Evolutionary conservation across 1,139 yeast species (phyloP).

Genomic region (Nakaseomyces bracarensis): DNA sequence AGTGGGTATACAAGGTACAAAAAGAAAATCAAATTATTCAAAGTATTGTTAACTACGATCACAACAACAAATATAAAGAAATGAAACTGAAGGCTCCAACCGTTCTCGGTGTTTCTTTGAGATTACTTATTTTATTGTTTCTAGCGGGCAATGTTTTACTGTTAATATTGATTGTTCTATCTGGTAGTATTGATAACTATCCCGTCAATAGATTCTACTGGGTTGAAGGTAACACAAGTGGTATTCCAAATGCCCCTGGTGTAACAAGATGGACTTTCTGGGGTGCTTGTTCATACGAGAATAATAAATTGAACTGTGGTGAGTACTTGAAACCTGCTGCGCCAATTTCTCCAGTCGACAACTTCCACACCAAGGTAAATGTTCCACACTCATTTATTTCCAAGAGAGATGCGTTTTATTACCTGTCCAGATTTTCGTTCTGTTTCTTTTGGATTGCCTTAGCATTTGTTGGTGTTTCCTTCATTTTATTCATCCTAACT

Average conservation of each 20-base stretch:
- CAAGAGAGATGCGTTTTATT: conserved; percentile 54
- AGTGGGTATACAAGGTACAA: too few species aligned
- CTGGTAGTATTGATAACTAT: conserved; percentile 53
- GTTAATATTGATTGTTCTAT: conserved; percentile 52
- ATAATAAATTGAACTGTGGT: conserved; percentile 21
- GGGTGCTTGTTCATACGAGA: conserved; percentile 53
- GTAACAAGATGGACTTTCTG: conserved; percentile 71
- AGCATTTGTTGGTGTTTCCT: conserved; percentile 45
- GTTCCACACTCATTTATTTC: conserved; percentile 52
- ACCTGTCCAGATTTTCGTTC: conserved; percentile 63
- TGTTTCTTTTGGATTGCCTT: conserved; percentile 56
- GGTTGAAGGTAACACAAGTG: conserved; percentile 60
- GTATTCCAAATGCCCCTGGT: conserved; percentile 46
- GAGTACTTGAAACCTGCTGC: conserved; percentile 45
- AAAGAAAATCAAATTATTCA: too few species aligned
- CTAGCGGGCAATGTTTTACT: conserved; percentile 42
- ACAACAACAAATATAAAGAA: not conserved
- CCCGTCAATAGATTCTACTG: conserved; percentile 65
- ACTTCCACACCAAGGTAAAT: conserved; percentile 46
- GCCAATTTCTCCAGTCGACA: conserved; percentile 68
- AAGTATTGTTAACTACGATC: too few species aligned
- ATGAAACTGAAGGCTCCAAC: conserved; percentile 4
- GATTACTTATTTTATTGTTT: conserved; percentile 21
- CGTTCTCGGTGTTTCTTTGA: conserved; percentile 1
- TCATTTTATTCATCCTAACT: conserved; percentile 37